These are phyloP conservation scores for Coemansia pectinata DNA, from an alignment of 192 early-diverging fungal species.

Conservation along the genomic window DNA sequence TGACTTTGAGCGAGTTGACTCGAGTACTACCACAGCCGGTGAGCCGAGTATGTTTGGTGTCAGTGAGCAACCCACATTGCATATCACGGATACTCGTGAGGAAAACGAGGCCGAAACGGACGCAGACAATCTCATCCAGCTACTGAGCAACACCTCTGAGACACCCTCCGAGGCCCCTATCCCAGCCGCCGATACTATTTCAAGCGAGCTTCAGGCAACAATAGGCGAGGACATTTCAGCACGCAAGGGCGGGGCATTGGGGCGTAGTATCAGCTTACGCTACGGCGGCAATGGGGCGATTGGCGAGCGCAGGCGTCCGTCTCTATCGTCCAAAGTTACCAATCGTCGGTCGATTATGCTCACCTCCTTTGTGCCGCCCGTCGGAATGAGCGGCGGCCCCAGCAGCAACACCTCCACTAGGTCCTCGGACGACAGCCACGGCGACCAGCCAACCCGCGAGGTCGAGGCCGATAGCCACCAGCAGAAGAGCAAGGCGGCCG, in stretches of 20 bases:
- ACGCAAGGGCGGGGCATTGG: not conserved
- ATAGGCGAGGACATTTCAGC: not conserved
- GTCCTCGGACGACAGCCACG: slow-evolving; percentile 37
- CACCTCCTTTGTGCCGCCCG: slow-evolving; percentile 51
- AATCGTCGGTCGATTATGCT: slow-evolving; percentile 53
- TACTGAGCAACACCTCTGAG: not conserved
- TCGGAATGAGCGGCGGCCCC: slow-evolving; percentile 30
- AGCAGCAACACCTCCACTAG: slow-evolving; percentile 30
- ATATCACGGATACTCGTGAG: not conserved
- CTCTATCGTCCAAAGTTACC: slow-evolving; percentile 10
- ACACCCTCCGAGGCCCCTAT: not conserved
- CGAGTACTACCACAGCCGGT: not conserved
- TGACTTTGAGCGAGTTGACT: not conserved
- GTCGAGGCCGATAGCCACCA: not conserved
- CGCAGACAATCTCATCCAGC: not conserved
- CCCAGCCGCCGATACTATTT: not conserved
- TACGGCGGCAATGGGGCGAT: not conserved
- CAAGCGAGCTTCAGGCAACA: not conserved
- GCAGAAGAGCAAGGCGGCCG: slow-evolving; percentile 2
- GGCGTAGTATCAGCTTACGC: slow-evolving; percentile 47
- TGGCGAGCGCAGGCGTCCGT: slow-evolving; percentile 40
- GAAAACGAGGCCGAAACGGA: not conserved
- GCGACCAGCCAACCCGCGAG: not conserved
- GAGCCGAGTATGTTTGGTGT: not conserved
- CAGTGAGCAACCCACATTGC: not conserved